A percentile compares a stretch with the other conserved stretches of the same genome.
These are phyloP conservation scores for Recurvomyces mirabilis DNA, from an alignment of 495 filamentous ascomycete genomes.

Conservation along the genomic window DNA sequence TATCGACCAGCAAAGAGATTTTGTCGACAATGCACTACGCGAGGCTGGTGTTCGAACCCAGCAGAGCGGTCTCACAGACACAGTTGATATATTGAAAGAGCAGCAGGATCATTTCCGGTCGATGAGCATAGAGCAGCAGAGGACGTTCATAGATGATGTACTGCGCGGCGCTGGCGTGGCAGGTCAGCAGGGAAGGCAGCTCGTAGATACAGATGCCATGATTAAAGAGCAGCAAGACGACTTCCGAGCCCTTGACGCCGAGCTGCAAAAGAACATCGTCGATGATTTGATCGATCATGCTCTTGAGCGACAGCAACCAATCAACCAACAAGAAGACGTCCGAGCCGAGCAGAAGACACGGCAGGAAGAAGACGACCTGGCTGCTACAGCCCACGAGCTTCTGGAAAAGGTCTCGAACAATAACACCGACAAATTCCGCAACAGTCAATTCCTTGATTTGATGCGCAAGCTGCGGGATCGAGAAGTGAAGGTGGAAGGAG, in stretches of 20 bases:
- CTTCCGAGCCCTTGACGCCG: too few species aligned
- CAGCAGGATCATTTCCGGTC: too few species aligned
- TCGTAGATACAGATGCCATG: not conserved
- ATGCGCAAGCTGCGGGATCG: constrained; percentile 47
- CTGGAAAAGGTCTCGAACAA: constrained; percentile 60
- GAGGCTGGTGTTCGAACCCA: too few species aligned
- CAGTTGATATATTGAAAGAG: too few species aligned
- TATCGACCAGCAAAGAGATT: too few species aligned
- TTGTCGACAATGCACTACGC: too few species aligned
- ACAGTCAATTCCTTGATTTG: constrained; percentile 64
- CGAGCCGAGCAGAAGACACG: constrained; percentile 11
- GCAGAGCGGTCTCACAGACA: too few species aligned
- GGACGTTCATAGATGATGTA: too few species aligned
- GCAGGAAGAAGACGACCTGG: constrained; percentile 53
- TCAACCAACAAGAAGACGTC: constrained; percentile 2
- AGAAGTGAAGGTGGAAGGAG: constrained; percentile 31
- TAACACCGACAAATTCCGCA: constrained; percentile 58
- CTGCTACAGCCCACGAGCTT: constrained; percentile 57
- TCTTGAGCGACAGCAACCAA: not conserved
- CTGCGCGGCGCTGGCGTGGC: not conserved
- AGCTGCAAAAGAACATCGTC: too few species aligned
- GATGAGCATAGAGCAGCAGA: constrained; percentile 16
- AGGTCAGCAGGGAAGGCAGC: not conserved
- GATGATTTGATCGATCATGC: too few species aligned
- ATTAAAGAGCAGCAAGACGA: too few species aligned